phyloP scores from a whole-genome alignment of 176 grass and related monocot genomes.

The Hyparrhenia diplandra region DNA sequence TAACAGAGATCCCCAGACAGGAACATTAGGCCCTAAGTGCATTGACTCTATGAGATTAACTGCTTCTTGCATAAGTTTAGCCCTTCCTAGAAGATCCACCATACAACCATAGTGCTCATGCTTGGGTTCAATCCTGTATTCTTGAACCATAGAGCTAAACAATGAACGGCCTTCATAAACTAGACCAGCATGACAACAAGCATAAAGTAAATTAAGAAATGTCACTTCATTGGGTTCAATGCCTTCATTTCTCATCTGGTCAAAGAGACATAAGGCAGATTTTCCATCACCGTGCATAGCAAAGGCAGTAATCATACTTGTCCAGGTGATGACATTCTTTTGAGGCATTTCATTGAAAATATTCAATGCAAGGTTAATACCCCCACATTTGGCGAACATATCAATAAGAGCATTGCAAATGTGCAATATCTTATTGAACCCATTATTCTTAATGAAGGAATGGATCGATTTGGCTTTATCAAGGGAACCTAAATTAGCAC shows the following conservation, averaged over 20 bases:
- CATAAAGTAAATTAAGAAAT: slow-evolving; percentile 72
- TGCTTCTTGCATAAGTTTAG: slow-evolving; percentile 70
- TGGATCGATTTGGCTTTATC: slow-evolving; percentile 70
- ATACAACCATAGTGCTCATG: slow-evolving; percentile 68
- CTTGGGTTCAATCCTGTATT: slow-evolving; percentile 55
- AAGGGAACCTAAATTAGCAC: slow-evolving; percentile 60
- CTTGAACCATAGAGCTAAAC: slow-evolving; percentile 61
- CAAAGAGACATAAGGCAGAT: slow-evolving; percentile 59
- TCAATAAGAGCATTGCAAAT: slow-evolving; percentile 86
- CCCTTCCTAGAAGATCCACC: slow-evolving; percentile 76
- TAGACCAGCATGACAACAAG: slow-evolving; percentile 84
- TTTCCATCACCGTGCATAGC: slow-evolving; percentile 81
- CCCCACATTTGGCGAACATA: slow-evolving; percentile 95
- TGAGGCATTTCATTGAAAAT: slow-evolving; percentile 59
- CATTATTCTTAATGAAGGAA: slow-evolving; percentile 45
- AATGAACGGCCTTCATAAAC: slow-evolving; percentile 61
- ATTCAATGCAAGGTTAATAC: slow-evolving; percentile 49
- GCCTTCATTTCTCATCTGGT: slow-evolving; percentile 60
- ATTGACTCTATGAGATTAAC: slow-evolving; percentile 66
- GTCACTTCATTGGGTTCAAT: slow-evolving; percentile 73
- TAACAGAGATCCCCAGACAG: slow-evolving; percentile 78
- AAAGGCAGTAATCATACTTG: slow-evolving; percentile 79
- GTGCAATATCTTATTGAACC: slow-evolving; percentile 40
- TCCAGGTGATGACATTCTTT: slow-evolving; percentile 89
- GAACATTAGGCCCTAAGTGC: slow-evolving; percentile 59